Evolutionary conservation across 805 yeast species (phyloP).

Genomic region (Zygoascus bituminiphila): DNA sequence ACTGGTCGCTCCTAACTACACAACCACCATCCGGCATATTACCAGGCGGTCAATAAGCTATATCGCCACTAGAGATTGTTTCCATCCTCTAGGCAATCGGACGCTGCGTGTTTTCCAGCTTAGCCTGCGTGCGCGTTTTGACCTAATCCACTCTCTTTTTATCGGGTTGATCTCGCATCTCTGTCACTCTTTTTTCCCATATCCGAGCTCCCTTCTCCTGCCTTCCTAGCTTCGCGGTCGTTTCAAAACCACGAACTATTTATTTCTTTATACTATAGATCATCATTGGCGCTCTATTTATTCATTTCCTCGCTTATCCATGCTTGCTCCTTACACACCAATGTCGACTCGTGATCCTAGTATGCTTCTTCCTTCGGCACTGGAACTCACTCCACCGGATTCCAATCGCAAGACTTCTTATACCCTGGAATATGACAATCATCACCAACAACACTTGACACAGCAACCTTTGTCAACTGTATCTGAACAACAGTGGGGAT

Average conservation of each 20-base stretch:
- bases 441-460: background rate
- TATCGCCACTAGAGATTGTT: no score
- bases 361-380: conserved; percentile 28
- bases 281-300: background rate
- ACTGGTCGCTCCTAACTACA: no score
- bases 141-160: background rate
- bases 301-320: background rate
- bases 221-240: no score
- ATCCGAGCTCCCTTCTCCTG: no score
- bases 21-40: no score
- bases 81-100: no score
- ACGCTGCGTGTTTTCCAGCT: no score
- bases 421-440: no score
- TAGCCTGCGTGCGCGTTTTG: no score
- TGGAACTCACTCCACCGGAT: conserved; percentile 30
- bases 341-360: conserved; percentile 1
- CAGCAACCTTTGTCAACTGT: background rate
- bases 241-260: no score
- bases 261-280: no score
- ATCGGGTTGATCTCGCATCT: background rate
- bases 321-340: background rate
- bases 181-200: background rate
- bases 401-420: conserved; percentile 8
- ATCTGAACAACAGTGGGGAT: conserved; percentile 12
- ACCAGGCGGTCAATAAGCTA: no score